A percentile compares a stretch with the other conserved stretches of the same genome.
These are phyloP conservation scores for Kodamaea fukazawae DNA, from an alignment of 805 yeast species.

Conservation along the genomic window DNA sequence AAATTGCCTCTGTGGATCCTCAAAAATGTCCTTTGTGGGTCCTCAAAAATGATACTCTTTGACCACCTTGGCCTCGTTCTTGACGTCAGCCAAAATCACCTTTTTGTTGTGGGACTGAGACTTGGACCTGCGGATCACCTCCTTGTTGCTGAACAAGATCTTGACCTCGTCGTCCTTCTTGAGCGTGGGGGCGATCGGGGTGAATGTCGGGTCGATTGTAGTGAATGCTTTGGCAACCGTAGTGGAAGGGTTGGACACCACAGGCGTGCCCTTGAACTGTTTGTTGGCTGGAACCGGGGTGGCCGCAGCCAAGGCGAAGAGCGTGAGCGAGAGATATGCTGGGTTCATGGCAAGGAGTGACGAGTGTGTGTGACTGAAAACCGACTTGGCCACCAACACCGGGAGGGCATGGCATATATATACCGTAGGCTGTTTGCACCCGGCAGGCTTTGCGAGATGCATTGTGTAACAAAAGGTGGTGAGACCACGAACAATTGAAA, in stretches of 20 bases:
- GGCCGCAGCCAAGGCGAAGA: slow-evolving; percentile 12
- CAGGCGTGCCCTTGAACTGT: slow-evolving; percentile 18
- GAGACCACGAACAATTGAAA: no score
- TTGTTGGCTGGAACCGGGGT: slow-evolving; percentile 33
- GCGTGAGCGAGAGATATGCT: background rate
- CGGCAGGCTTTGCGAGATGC: no score
- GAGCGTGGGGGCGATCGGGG: slow-evolving; percentile 14
- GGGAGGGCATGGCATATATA: no score
- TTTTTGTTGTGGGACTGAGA: background rate
- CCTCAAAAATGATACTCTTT: no score
- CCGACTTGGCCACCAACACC: no score
- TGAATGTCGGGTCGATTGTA: slow-evolving; percentile 19
- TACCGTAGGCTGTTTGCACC: no score
- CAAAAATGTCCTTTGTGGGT: no score
- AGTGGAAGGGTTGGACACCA: slow-evolving; percentile 5
- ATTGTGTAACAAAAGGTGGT: no score
- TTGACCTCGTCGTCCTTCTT: slow-evolving; percentile 12
- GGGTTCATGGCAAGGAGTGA: slow-evolving; percentile 7
- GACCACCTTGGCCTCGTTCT: no score
- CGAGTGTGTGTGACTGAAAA: background rate
- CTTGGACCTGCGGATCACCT: slow-evolving; percentile 10
- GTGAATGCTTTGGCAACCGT: slow-evolving; percentile 12
- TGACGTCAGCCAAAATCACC: background rate
- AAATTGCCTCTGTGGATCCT: no score
- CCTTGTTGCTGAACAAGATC: slow-evolving; percentile 17